Evolutionary conservation across 768 basidiomycete genomes (phyloP), one percentile per base, ranked within the genome.

Genomic region (Tricholoma matsutake): DNA sequence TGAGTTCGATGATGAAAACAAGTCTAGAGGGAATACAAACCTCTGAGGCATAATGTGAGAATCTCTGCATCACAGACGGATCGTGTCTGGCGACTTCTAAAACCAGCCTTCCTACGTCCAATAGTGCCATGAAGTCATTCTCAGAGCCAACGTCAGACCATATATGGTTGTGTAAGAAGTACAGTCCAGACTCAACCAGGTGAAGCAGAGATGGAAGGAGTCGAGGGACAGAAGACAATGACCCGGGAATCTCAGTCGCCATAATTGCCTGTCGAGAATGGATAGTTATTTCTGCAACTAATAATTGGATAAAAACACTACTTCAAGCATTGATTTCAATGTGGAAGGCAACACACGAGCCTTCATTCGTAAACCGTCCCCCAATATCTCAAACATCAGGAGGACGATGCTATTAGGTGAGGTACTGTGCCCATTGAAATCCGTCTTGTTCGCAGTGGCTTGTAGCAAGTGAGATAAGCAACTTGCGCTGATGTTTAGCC

Each of bases 311-410:
- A 32, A 62, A 51, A n/a, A 64, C 67, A 32, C 49, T 63, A 87
- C 89, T 73, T 89, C 85, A 3, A 84, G 68, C 64, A 86, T 76
- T 2, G 80, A 74, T 31, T 73, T 78, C 34, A 88, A 61, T 18
- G 84, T 86, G 20, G 72, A 64, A 2, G 86, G 78, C 22, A 70
- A 69, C 13, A 83, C 75, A 59, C 84, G 79, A 39, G 78, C 75
- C 65, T 85, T 87, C 62, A 83, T 66, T 52, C 81, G 80, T 16
- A 87, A 68, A 7, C 80, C 81, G 57, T 88, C 86, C 16, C 73
- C 72, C 39, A 84, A 67, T 7, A 83, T 75, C 56, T 88, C 87
- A 45, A 83, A 73, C 34, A 87, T 70, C 14, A 79, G 72, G 20
- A 68, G 67, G 20, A 78, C 67, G 43, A 85, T 70, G 49, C 71